phyloP scores from a whole-genome alignment of 306 rosid genomes.

The Trifolium pratense region DNA sequence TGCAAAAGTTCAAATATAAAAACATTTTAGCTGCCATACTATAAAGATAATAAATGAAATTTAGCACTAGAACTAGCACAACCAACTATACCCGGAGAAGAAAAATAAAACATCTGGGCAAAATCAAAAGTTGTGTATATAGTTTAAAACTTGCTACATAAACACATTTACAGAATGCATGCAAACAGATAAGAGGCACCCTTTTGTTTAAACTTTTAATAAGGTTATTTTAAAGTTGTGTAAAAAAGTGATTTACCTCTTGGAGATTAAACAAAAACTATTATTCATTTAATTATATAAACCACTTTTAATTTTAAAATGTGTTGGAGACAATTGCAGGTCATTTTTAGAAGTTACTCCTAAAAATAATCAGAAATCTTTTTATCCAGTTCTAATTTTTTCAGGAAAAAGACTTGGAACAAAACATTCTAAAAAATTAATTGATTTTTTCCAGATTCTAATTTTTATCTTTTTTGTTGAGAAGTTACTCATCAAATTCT shows the following conservation, averaged over 20 bases:
- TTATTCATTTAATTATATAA: background rate
- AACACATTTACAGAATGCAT: conserved; percentile 8
- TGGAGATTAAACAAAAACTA: background rate
- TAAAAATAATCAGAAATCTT: background rate
- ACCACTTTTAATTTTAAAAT: background rate
- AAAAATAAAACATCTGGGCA: conserved; percentile 8
- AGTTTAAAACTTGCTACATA: conserved; percentile 7
- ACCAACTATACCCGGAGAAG: conserved; percentile 4
- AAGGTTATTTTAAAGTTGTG: background rate
- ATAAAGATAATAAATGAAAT: conserved; percentile 25
- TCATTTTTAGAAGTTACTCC: background rate
- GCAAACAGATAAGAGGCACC: background rate
- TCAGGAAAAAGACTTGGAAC: background rate
- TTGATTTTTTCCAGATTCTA: background rate
- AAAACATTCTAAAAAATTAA: background rate
- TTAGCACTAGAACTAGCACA: background rate
- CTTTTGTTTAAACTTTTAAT: background rate
- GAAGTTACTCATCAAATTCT: too few relatives aligned
- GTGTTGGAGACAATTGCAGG: background rate
- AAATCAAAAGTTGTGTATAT: conserved; percentile 20
- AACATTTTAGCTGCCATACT: conserved; percentile 23
- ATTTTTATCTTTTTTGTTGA: too few relatives aligned
- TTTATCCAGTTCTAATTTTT: background rate
- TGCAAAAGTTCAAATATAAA: conserved; percentile 52
- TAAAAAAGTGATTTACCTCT: background rate